These are phyloP conservation scores for Sugiyamaella qingdaonensis DNA, from an alignment of 805 yeast genomes.

Conservation along the genomic window DNA sequence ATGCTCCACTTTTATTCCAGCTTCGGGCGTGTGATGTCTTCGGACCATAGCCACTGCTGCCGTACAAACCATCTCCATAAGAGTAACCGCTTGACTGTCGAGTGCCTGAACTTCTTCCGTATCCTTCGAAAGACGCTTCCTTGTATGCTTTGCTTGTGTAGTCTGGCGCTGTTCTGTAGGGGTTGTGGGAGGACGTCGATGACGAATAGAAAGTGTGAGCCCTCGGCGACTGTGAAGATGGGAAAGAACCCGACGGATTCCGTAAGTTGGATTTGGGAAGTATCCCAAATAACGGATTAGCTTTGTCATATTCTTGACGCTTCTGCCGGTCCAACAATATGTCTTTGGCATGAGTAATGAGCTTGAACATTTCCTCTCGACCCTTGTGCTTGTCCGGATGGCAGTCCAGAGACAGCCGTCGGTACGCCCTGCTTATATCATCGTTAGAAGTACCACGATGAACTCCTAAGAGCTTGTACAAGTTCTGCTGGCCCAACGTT, in stretches of 20 bases:
- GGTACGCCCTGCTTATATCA: conserved; percentile 39
- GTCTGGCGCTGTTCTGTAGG: not conserved
- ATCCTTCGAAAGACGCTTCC: not conserved
- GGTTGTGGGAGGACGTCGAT: not conserved
- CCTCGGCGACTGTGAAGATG: not conserved
- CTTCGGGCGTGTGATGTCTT: no score
- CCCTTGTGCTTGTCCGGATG: conserved; percentile 44
- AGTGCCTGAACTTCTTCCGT: not conserved
- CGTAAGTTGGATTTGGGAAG: not conserved
- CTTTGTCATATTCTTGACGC: conserved; percentile 31
- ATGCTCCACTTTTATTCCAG: no score
- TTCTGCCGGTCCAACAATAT: conserved; percentile 28
- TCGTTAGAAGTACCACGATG: conserved; percentile 18
- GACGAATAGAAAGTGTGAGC: not conserved
- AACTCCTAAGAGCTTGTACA: conserved; percentile 26
- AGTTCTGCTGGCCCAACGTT: not conserved
- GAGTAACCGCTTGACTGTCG: not conserved
- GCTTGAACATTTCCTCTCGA: conserved; percentile 33
- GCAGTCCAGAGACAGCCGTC: conserved; percentile 35
- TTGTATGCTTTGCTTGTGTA: not conserved
- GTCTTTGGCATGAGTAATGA: conserved; percentile 33
- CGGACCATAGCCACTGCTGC: not conserved
- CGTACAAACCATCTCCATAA: not conserved
- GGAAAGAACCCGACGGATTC: not conserved
- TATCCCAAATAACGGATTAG: not conserved